phyloP scores from a whole-genome alignment of 352 stramenopile species.

The Globisporangium radiosum region DNA sequence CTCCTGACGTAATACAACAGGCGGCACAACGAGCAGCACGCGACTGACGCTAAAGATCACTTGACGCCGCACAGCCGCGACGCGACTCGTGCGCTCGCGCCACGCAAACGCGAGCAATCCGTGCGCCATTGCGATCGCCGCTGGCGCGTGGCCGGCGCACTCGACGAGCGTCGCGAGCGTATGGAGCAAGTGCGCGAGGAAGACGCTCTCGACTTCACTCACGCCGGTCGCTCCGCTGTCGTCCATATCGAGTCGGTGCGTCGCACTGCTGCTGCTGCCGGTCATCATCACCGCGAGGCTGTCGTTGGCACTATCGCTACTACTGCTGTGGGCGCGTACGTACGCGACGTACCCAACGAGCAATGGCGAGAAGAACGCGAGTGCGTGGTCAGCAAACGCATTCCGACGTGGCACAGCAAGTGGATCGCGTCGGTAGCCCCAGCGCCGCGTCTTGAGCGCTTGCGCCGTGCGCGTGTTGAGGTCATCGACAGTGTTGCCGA shows the following conservation, averaged over 20 bases:
- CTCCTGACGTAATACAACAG: slow-evolving; percentile 50
- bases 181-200: slow-evolving; percentile 67
- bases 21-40: slow-evolving; percentile 53
- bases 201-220: slow-evolving; percentile 58
- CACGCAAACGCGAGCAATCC: slow-evolving; percentile 66
- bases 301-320: background rate
- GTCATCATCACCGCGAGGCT: background rate
- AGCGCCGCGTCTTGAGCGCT: slow-evolving; percentile 57
- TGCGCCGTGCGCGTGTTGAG: slow-evolving; percentile 39
- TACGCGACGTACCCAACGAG: slow-evolving; percentile 70
- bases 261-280: no score
- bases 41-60: slow-evolving; percentile 70
- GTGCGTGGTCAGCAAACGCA: slow-evolving; percentile 47
- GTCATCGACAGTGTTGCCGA: slow-evolving; percentile 16
- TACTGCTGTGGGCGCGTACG: slow-evolving; percentile 20
- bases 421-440: slow-evolving; percentile 58
- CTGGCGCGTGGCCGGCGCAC: slow-evolving; percentile 47
- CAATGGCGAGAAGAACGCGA: slow-evolving; percentile 71
- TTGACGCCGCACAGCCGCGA: slow-evolving; percentile 58
- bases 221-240: background rate
- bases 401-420: slow-evolving; percentile 45
- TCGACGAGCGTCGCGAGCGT: slow-evolving; percentile 63
- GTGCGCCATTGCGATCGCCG: slow-evolving; percentile 63
- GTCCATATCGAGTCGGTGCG: no score
- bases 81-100: slow-evolving; percentile 32